A percentile compares a stretch with the other conserved stretches of the same genome.
These are phyloP conservation scores for Kwoniella sp. DNA, from an alignment of 768 basidiomycete genomes.

Conservation along the genomic window DNA sequence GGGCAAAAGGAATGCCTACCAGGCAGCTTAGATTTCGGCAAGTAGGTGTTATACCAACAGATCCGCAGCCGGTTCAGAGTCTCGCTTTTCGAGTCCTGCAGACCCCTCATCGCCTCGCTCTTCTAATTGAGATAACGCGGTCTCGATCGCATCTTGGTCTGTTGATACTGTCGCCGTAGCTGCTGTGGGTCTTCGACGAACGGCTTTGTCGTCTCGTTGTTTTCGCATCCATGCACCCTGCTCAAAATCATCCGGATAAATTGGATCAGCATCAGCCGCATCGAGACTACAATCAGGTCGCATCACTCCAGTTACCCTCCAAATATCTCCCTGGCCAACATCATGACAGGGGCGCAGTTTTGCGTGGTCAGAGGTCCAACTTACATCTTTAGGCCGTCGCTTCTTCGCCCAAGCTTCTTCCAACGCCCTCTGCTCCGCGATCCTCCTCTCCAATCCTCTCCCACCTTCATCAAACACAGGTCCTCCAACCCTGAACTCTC, in stretches of 20 bases:
- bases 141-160: neutral
- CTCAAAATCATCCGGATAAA: too few species aligned
- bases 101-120: slow-evolving; percentile 8
- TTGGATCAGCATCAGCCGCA: too few species aligned
- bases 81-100: slow-evolving; percentile 8
- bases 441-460: slow-evolving; percentile 19
- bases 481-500: slow-evolving; percentile 30
- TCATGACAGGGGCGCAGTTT: too few species aligned
- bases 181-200: slow-evolving; percentile 37
- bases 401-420: slow-evolving; percentile 48
- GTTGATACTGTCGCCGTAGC: neutral
- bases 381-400: slow-evolving; percentile 55
- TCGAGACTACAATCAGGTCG: neutral
- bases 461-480: slow-evolving; percentile 33
- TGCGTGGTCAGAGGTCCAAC: slow-evolving; percentile 14
- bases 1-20: too few species aligned
- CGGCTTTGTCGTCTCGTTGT: slow-evolving; percentile 50
- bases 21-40: too few species aligned
- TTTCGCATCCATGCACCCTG: slow-evolving; percentile 55
- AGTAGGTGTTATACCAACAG: neutral
- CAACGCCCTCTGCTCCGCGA: slow-evolving; percentile 44
- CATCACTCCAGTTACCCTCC: too few species aligned
- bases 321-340: too few species aligned
- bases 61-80: neutral
- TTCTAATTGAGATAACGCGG: neutral